These are phyloP conservation scores for Cenchrus americanus DNA, from an alignment of 176 grass and related monocot species.

Conservation along the genomic window DNA sequence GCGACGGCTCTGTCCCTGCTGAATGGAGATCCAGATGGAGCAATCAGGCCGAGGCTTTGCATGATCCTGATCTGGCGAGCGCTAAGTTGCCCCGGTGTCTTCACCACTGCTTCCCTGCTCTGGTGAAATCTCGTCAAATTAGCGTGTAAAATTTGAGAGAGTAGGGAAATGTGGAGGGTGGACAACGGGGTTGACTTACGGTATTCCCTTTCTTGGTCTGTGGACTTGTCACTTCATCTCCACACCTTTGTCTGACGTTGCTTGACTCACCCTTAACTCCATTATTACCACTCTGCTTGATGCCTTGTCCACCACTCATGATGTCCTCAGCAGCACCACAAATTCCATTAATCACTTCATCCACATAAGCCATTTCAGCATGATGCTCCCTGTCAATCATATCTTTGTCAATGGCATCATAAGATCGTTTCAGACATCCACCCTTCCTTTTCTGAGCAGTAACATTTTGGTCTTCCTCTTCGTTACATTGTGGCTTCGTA, in stretches of 20 bases:
- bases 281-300: conserved; percentile 29
- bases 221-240: conserved; percentile 10
- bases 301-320: neutral
- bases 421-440: conserved; percentile 13
- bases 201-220: neutral
- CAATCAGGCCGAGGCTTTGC: conserved; percentile 73
- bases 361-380: conserved; percentile 54
- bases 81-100: conserved; percentile 50
- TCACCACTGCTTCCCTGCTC: conserved; percentile 39
- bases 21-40: conserved; percentile 78
- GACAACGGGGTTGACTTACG: conserved; percentile 40
- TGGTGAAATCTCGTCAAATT: conserved; percentile 54
- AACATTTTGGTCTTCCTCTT: conserved; percentile 39
- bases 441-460: conserved; percentile 34
- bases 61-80: conserved; percentile 67
- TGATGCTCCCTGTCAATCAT: conserved; percentile 46
- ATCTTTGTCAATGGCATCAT: conserved; percentile 33
- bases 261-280: conserved; percentile 27
- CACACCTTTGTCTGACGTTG: neutral
- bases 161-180: conserved; percentile 26
- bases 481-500: conserved; percentile 16
- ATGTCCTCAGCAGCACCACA: conserved; percentile 23
- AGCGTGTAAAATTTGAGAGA: conserved; percentile 25
- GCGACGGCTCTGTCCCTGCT: conserved; percentile 23
- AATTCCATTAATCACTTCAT: conserved; percentile 58